A percentile compares a stretch with the other conserved stretches of the same genome.
Conservation (phyloP, 1,284 basidiomycete species). For the Cyathus pygmaeus region DNA sequence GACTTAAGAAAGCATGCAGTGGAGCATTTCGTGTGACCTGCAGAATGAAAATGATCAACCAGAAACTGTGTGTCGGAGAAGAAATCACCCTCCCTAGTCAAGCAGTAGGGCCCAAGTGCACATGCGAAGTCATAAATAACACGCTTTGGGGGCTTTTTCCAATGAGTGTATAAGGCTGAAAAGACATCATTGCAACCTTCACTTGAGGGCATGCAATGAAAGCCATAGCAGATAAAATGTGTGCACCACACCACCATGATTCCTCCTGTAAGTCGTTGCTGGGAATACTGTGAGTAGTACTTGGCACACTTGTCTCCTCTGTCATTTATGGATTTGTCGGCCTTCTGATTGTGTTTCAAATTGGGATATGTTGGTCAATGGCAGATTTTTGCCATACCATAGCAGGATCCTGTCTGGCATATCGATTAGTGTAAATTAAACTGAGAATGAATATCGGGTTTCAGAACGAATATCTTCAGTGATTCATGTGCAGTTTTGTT, state of each 20-base stretch:
- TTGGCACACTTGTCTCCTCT: constrained; percentile 40
- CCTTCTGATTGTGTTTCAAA: constrained; percentile 19
- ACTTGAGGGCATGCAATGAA: constrained; percentile 46
- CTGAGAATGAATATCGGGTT: not conserved
- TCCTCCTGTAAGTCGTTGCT: constrained; percentile 39
- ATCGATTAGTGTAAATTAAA: not conserved
- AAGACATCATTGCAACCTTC: constrained; percentile 52
- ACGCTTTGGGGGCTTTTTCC: constrained; percentile 38
- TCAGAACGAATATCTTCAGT: not conserved
- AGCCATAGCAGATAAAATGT: constrained; percentile 51
- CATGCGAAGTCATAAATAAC: constrained; percentile 48
- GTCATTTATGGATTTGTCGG: constrained; percentile 7
- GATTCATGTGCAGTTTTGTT: not conserved
- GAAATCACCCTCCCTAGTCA: constrained; percentile 36
- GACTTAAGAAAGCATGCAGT: too few relatives aligned
- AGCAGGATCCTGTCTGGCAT: constrained; percentile 33
- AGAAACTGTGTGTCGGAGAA: constrained; percentile 40
- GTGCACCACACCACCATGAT: constrained; percentile 47
- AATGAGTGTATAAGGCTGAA: constrained; percentile 44
- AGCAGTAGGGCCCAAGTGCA: constrained; percentile 42
- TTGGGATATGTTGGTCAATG: constrained; percentile 26
- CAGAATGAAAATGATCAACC: too few relatives aligned
- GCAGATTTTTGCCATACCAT: constrained; percentile 33
- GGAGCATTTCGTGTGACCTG: too few relatives aligned
- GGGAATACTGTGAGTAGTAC: constrained; percentile 43